Percentiles rank a stretch among this genome's conserved stretches.
These are phyloP conservation scores for Myrica gale DNA, from an alignment of 306 rosid genomes.

Conservation along the genomic window DNA sequence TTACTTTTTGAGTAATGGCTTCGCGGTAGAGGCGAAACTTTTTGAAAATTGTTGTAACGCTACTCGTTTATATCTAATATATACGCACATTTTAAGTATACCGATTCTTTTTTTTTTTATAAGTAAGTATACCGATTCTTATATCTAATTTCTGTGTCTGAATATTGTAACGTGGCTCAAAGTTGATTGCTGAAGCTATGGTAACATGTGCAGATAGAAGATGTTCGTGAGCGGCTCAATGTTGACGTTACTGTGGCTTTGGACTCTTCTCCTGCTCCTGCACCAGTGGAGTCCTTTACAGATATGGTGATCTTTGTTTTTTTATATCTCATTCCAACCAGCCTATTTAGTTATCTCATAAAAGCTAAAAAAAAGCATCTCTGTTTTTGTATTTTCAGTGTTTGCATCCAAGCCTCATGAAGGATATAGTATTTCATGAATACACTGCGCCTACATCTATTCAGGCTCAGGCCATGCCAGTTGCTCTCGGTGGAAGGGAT, in stretches of 20 bases:
- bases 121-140: background rate
- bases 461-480: slow-evolving; percentile 91
- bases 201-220: slow-evolving; percentile 55
- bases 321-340: background rate
- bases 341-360: background rate
- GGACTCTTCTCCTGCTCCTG: slow-evolving; percentile 62
- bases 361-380: background rate
- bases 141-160: background rate
- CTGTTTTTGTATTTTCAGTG: slow-evolving; percentile 45
- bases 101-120: too few relatives aligned
- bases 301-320: slow-evolving; percentile 56
- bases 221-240: slow-evolving; percentile 67
- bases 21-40: background rate
- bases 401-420: slow-evolving; percentile 68
- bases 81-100: too few relatives aligned
- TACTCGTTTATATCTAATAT: background rate
- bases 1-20: background rate
- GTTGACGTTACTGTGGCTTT: slow-evolving; percentile 61
- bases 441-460: slow-evolving; percentile 87
- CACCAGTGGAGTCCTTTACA: slow-evolving; percentile 73
- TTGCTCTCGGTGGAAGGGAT: slow-evolving; percentile 83
- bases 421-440: slow-evolving; percentile 80
- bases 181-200: background rate
- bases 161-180: background rate
- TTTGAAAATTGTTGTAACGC: background rate